phyloP scores from a whole-genome alignment of 768 basidiomycete genomes.

The Termitomyces sp. region DNA sequence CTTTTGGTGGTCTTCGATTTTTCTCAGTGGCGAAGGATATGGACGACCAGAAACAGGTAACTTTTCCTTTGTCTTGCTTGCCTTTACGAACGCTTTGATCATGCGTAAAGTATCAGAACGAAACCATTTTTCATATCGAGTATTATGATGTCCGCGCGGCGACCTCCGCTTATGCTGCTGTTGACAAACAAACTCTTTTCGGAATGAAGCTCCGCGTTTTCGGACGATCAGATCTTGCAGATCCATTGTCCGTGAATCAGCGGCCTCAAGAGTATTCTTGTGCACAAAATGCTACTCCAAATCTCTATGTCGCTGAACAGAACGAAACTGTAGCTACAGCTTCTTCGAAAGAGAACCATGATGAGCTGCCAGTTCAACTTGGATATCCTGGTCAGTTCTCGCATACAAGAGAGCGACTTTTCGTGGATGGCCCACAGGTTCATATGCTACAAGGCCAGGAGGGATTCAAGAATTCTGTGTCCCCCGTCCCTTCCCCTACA shows the following conservation, averaged over 20 bases:
- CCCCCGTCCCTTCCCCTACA: conserved; percentile 28
- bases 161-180: conserved; percentile 42
- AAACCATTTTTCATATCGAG: conserved; percentile 52
- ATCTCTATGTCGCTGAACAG: conserved; percentile 2
- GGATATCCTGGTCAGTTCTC: conserved; percentile 31
- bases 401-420: conserved; percentile 32
- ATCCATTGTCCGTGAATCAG: conserved; percentile 4
- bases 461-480: conserved; percentile 11
- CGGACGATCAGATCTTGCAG: conserved; percentile 21
- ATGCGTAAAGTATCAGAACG: conserved; percentile 4
- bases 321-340: conserved; percentile 5
- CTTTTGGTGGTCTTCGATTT: conserved; percentile 32
- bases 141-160: conserved; percentile 68
- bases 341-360: conserved; percentile 11
- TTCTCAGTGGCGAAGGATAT: conserved; percentile 23
- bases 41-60: conserved; percentile 22
- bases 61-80: background rate
- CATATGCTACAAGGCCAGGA: conserved; percentile 25
- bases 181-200: conserved; percentile 48
- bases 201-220: conserved; percentile 49
- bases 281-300: background rate
- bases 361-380: conserved; percentile 17
- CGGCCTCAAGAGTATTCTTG: conserved; percentile 5
- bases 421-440: conserved; percentile 20
- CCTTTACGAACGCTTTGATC: background rate